Evolutionary conservation across 2,329 filamentous ascomycete species (phyloP), one percentile per base, ranked within the genome.

Genomic region (Cladosporium phlei): DNA sequence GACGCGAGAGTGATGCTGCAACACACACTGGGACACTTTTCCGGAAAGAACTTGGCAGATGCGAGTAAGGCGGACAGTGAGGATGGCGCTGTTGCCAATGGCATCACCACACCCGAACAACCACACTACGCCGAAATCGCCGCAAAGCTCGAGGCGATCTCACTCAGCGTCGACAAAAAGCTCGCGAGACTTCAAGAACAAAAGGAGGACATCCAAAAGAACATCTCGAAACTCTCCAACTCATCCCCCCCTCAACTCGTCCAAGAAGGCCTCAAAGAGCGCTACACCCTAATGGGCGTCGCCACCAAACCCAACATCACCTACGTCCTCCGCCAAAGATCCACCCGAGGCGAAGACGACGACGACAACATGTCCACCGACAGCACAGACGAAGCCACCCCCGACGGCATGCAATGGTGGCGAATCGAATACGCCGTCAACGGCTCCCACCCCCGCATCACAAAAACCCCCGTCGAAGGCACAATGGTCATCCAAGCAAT

Each of bases 281-380:
- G 69, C 39, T 82, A 82, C 57, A 73, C 72, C 1, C 68, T 83
- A 17, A 72, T 74, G 34, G 79, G 79, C 21, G 74, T 82, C 4
- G 76, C 76, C 28, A 82, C 78, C 3, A 70, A 75, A 38, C 70
- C 76, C 1, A 73, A 77, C 55, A 70, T 80, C 20, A 77, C 74
- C 25, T 83, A 82, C 54, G 61, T 83, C 12, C 67, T 79, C 14
- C 68, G 69, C 20, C 67, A 66, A 5, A 63, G 55, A 10, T 43
- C 49, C 43, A 47, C 52, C 27, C 44, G 52, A 20, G 39, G 48
- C 30, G 46, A 48, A n/a, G 49, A 53, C 7, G 49, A 53, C 7
- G 47, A 52, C n/a, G 53, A 64, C 19, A 21, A 37, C 14, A 35
- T 40, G 30, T 39, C 38, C 2, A 47, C 45, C 4, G 47, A 53